Base-by-base conservation (phyloP, 768 basidiomycete species). In the Pulveroboletus ravenelii region DNA sequence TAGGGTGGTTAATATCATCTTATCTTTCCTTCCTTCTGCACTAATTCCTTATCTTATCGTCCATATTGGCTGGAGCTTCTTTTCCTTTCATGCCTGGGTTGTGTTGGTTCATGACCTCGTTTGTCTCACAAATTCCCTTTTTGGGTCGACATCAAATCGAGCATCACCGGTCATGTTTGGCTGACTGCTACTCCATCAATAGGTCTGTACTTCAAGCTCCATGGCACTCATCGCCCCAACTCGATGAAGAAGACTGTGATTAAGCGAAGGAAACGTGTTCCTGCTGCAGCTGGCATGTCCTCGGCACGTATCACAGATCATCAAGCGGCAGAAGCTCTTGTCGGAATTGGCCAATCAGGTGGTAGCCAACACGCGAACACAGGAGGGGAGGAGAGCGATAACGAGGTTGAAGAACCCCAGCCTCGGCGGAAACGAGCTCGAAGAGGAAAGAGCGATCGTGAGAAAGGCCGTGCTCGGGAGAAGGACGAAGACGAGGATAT, bases 191-290 rank as follows among this genome's bases (percentile, higher is more conserved):
- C 55, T 45, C 37, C 52, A 58, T 56, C 52, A 46, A 47, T 63
- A 97, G 95, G 95, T 49, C 80, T 99, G 9, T 99, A 98, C 74
- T 96, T 92, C 78, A 98, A 99, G 72, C 79, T 99, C 12, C 96
- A 99, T 73, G 93, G 93, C 42, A 91, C 90, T 2, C 93, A 97
- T 62, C 84, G 96, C 34, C 96, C 96, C 35, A 94, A 93, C 57
- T 91, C 93, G 55, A 95, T 99, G 93, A 98, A 96, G 72, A 97
- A 98, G 76, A 89, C 91, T 5, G 92, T 96, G 59, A 99, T 99
- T 79, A 99, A 99, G 74, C 82, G 96, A 31, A 78, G 96, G 57
- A 98, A 98, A 72, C 86, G 96, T 58, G 94, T 99, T 37, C 93
- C 96, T 32, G 94, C 95, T 45, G 92, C 87, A 17, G 78, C 68